These are phyloP conservation scores for Populus nigra DNA, from an alignment of 345 rosid species.

Conservation along the genomic window DNA sequence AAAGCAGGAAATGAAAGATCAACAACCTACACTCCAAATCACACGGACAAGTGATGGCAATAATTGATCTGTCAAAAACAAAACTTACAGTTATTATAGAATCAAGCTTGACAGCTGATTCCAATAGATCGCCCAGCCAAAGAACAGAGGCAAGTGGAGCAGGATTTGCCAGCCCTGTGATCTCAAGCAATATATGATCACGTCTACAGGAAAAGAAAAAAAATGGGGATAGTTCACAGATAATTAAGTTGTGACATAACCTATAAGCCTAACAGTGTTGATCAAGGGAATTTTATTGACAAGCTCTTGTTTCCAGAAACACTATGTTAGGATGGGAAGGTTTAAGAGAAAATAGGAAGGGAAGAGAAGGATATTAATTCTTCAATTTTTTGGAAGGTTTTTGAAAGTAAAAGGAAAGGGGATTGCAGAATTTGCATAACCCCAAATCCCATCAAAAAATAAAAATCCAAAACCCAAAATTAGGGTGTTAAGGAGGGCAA, in stretches of 20 bases:
- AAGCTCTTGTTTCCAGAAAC: neutral
- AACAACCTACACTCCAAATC: neutral
- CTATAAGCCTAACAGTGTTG: neutral
- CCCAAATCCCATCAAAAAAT: neutral
- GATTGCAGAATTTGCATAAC: neutral
- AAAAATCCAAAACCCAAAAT: neutral
- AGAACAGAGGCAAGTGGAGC: constrained; percentile 91
- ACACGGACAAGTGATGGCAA: neutral
- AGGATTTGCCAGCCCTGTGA: constrained; percentile 98
- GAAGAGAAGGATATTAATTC: neutral
- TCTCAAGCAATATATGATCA: constrained; percentile 91
- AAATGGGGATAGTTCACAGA: neutral
- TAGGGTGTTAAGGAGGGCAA: neutral
- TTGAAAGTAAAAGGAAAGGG: neutral
- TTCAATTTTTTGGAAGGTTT: neutral
- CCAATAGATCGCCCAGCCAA: constrained; percentile 95
- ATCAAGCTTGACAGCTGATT: constrained; percentile 85
- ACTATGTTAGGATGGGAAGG: neutral
- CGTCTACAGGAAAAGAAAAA: constrained; percentile 40
- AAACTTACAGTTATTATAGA: constrained; percentile 76
- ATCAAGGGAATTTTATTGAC: neutral
- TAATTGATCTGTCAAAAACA: neutral
- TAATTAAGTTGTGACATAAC: neutral
- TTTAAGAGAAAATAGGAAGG: neutral
- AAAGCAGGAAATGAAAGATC: neutral